Percentiles rank a stretch among this genome's conserved stretches.
phyloP scores from a whole-genome alignment of 257 asterid genomes.

The Solanum chilense region DNA sequence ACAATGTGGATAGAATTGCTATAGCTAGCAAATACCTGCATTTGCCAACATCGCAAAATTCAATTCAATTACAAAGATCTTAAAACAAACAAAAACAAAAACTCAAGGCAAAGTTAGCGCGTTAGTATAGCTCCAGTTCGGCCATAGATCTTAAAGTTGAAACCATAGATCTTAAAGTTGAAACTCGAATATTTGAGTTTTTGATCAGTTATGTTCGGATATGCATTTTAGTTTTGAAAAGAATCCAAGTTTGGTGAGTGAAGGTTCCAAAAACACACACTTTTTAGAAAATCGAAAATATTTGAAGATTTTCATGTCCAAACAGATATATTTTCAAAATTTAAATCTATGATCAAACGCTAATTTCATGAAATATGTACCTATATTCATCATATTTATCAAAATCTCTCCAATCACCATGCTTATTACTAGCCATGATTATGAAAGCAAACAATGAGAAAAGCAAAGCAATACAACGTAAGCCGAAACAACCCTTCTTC shows the following conservation, averaged over 20 bases:
- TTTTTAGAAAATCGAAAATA: background rate
- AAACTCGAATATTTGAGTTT: background rate
- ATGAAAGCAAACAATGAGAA: constrained; percentile 67
- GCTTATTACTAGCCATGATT: constrained; percentile 56
- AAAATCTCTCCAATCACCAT: constrained; percentile 61
- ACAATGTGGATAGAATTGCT: constrained; percentile 61
- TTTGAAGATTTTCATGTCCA: background rate
- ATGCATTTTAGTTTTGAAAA: background rate
- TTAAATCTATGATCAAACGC: background rate
- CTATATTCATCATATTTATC: constrained; percentile 64
- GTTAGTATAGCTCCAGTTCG: background rate
- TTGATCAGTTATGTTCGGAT: background rate
- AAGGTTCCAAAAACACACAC: background rate
- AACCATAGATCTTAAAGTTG: background rate
- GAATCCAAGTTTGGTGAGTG: background rate
- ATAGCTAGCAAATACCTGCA: constrained; percentile 70
- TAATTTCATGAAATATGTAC: background rate
- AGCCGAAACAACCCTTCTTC: constrained; percentile 27
- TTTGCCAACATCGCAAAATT: background rate
- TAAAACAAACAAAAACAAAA: background rate
- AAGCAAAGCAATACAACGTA: constrained; percentile 32
- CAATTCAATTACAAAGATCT: background rate
- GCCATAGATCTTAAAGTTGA: background rate
- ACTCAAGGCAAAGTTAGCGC: background rate
- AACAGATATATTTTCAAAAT: background rate